Evolutionary conservation across 257 asterid species (phyloP).

Genomic region (Jaltomata sinuosa): DNA sequence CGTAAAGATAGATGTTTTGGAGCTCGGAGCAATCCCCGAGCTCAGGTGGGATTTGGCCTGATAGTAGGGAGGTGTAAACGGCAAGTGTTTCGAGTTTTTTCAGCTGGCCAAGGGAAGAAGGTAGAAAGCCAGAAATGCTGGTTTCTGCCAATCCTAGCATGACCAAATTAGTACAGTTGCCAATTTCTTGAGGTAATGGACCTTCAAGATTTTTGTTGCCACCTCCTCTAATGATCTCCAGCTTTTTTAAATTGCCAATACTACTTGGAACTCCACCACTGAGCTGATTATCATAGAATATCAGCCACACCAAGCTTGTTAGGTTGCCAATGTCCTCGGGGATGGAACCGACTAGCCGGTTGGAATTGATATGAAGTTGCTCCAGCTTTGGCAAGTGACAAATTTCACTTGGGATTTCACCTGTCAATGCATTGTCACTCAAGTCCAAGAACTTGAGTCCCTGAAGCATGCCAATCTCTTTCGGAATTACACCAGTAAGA

Average conservation of each 20-base stretch:
- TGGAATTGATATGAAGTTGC: constrained; percentile 41
- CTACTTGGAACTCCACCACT: constrained; percentile 44
- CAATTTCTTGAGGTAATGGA: constrained; percentile 52
- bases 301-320: constrained; percentile 27
- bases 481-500: constrained; percentile 51
- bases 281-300: constrained; percentile 54
- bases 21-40: constrained; percentile 48
- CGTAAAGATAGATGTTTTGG: constrained; percentile 44
- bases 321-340: constrained; percentile 48
- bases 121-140: constrained; percentile 64
- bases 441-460: constrained; percentile 36
- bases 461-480: constrained; percentile 28
- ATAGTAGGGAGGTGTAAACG: constrained; percentile 54
- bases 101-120: constrained; percentile 46
- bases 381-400: constrained; percentile 34
- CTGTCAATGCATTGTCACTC: constrained; percentile 54
- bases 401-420: constrained; percentile 46
- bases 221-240: constrained; percentile 56
- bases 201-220: constrained; percentile 74
- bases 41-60: constrained; percentile 75
- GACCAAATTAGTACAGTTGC: constrained; percentile 45
- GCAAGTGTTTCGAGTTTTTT: constrained; percentile 52
- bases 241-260: constrained; percentile 44
- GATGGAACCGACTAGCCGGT: constrained; percentile 43
- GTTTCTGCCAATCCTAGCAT: constrained; percentile 69